Evolutionary conservation across 257 asterid genomes (phyloP).

Genomic region (Cordia subcordata): DNA sequence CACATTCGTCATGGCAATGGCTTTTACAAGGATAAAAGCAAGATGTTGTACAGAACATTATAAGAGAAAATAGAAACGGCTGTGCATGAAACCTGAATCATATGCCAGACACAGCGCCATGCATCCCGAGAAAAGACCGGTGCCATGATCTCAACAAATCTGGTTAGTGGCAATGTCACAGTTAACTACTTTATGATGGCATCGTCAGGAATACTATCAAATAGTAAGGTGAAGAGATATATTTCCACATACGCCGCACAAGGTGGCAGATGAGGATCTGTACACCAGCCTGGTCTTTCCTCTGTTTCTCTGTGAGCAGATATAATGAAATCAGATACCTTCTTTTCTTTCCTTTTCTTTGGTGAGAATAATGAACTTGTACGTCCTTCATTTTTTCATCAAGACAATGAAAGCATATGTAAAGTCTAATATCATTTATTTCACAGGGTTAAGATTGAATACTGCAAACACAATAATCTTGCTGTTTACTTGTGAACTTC

Average conservation of each 20-base stretch:
- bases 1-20: background rate
- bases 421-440: background rate
- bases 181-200: background rate
- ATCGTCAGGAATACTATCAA: background rate
- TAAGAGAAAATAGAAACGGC: conserved; percentile 8
- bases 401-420: background rate
- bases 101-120: conserved; percentile 97
- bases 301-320: conserved; percentile 54
- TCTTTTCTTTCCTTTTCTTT: background rate
- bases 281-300: conserved; percentile 90
- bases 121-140: conserved; percentile 93
- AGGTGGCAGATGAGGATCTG: conserved; percentile 85
- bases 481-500: conserved; percentile 78
- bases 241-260: conserved; percentile 86
- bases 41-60: background rate
- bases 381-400: background rate
- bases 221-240: background rate
- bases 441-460: no score
- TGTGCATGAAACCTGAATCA: conserved; percentile 64
- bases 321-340: conserved; percentile 3
- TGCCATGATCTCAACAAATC: conserved; percentile 98
- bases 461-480: no score
- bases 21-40: background rate
- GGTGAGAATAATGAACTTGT: background rate
- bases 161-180: conserved; percentile 19